These are phyloP conservation scores for Pezicula carpinea DNA, from an alignment of 2,329 filamentous ascomycete genomes.

Conservation along the genomic window DNA sequence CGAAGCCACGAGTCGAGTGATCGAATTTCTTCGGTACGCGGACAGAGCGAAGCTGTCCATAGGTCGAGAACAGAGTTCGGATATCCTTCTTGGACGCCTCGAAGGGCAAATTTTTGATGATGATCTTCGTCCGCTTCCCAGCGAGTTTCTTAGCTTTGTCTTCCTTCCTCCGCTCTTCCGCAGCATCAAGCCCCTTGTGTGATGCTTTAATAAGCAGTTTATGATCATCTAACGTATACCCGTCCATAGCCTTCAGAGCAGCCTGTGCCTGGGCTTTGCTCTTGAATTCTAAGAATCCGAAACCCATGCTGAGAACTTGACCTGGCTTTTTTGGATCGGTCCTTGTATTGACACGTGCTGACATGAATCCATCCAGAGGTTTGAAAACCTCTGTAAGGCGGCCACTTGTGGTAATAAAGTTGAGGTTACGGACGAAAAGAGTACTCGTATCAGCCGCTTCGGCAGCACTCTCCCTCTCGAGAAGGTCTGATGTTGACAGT, in stretches of 20 bases:
- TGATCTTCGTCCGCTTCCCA: constrained; percentile 78
- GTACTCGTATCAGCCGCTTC: constrained; percentile 67
- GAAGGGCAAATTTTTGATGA: constrained; percentile 98
- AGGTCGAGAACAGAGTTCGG: constrained; percentile 76
- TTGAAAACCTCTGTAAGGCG: constrained; percentile 73
- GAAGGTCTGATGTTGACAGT: constrained; percentile 62
- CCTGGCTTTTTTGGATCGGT: constrained; percentile 85
- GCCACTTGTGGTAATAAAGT: constrained; percentile 80
- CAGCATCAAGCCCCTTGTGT: constrained; percentile 81
- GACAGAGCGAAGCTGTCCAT: constrained; percentile 88
- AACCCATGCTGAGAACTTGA: constrained; percentile 91
- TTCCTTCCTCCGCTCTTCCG: constrained; percentile 77
- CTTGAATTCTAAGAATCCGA: constrained; percentile 88
- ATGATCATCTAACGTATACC: constrained; percentile 81
- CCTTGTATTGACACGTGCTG: constrained; percentile 88
- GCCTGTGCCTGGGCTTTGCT: constrained; percentile 73
- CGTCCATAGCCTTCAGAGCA: constrained; percentile 82
- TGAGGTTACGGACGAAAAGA: constrained; percentile 89
- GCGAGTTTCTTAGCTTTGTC: constrained; percentile 79
- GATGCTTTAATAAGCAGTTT: constrained; percentile 80
- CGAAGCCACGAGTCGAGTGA: constrained; percentile 82
- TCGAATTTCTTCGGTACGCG: constrained; percentile 95
- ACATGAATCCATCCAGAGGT: constrained; percentile 81
- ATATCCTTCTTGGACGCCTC: constrained; percentile 93
- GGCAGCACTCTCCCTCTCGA: constrained; percentile 49